Conservation (phyloP, 2,329 filamentous ascomycete species). For the Graphilbum fragrans region DNA sequence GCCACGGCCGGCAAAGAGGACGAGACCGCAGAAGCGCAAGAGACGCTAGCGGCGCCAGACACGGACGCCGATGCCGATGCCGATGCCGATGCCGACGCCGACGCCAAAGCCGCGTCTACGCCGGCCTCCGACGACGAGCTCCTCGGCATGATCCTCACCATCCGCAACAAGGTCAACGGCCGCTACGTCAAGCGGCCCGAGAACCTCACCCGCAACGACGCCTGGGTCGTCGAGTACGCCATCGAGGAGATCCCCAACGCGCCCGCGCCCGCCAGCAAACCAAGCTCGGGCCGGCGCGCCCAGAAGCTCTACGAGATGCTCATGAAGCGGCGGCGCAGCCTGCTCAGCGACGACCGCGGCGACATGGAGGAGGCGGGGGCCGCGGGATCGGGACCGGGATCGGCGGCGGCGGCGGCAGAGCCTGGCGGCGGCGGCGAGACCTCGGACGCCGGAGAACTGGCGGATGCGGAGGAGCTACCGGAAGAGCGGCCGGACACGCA, state of each 20-base stretch:
- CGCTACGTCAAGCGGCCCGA: slow-evolving; percentile 48
- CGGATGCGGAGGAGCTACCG: no score
- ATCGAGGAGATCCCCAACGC: slow-evolving; percentile 33
- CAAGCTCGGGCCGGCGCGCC: neutral
- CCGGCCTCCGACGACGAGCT: slow-evolving; percentile 23
- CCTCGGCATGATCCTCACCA: slow-evolving; percentile 57
- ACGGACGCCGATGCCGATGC: neutral
- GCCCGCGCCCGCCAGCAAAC: neutral
- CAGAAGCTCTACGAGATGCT: slow-evolving; percentile 8
- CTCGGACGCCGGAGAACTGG: no score
- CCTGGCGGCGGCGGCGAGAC: no score
- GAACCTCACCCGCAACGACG: slow-evolving; percentile 25
- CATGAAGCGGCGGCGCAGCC: slow-evolving; percentile 5
- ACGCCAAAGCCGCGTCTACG: neutral
- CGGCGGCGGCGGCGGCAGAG: no score
- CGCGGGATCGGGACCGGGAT: neutral
- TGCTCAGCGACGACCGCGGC: neutral
- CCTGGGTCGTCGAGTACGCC: slow-evolving; percentile 70
- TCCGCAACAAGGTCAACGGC: slow-evolving; percentile 59
- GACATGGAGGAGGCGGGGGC: neutral
- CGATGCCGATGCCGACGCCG: slow-evolving; percentile 2
- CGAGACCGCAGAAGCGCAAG: neutral
- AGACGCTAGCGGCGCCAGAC: neutral
- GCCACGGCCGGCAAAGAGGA: neutral
- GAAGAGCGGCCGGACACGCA: no score